These are phyloP conservation scores for Quercus mongolica DNA, from an alignment of 306 rosid species.

Conservation along the genomic window DNA sequence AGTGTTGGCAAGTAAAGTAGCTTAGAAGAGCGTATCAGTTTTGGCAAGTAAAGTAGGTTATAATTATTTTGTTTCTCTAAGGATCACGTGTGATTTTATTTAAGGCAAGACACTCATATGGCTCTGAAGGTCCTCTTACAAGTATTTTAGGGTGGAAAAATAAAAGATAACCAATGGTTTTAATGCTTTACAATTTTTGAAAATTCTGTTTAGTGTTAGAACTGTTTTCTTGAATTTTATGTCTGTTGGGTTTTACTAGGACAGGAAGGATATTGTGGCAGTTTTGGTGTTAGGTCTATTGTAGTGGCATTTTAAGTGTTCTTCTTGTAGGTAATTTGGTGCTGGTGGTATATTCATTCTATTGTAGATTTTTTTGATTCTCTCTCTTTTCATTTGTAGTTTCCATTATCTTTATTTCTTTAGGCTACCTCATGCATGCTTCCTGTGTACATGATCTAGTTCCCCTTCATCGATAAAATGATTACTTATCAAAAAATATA, in stretches of 20 bases:
- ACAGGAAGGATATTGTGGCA: background rate
- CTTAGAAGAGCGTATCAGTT: background rate
- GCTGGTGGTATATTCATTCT: background rate
- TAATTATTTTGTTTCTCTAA: background rate
- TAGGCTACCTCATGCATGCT: too few species aligned
- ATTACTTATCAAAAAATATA: too few species aligned
- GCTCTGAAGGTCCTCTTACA: background rate
- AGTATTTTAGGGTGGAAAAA: background rate
- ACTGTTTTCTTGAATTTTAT: background rate
- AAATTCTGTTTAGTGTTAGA: background rate
- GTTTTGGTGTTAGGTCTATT: background rate
- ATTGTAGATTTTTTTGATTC: too few species aligned
- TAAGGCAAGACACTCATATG: background rate
- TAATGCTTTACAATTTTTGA: background rate
- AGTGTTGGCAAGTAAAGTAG: background rate
- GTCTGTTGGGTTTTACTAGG: background rate
- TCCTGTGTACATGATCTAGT: too few species aligned
- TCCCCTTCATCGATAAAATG: too few species aligned
- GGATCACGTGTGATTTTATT: background rate
- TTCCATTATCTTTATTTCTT: too few species aligned
- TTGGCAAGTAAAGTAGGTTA: background rate
- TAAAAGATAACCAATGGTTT: too few species aligned
- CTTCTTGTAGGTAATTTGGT: background rate
- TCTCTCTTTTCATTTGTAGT: too few species aligned
- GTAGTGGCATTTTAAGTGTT: background rate